Percentiles rank a stretch among this genome's conserved stretches.
These are phyloP conservation scores for Pistacia atlantica DNA, from an alignment of 345 rosid genomes.

Conservation along the genomic window DNA sequence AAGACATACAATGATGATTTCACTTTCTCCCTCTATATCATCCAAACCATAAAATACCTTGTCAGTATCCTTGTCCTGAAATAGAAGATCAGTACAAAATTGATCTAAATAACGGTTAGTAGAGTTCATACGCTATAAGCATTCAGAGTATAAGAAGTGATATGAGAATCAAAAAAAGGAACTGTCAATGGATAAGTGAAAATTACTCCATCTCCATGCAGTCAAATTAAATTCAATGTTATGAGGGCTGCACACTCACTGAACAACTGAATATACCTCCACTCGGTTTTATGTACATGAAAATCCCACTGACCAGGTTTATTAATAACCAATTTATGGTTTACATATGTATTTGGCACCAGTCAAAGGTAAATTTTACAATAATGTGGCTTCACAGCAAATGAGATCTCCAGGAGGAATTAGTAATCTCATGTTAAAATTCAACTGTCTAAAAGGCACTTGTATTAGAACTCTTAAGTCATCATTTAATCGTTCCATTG, in stretches of 20 bases:
- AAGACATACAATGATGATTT: conserved; percentile 77
- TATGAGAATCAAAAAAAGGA: not conserved
- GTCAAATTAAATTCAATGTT: not conserved
- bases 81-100: conserved; percentile 16
- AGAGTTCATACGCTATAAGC: not conserved
- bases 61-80: conserved; percentile 83
- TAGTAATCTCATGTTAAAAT: not conserved
- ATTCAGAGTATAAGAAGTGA: not conserved
- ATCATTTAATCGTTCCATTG: not conserved
- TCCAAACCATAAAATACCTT: conserved; percentile 83
- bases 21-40: conserved; percentile 66
- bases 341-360: conserved; percentile 7
- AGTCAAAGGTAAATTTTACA: not conserved
- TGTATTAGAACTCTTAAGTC: not conserved
- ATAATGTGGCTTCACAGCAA: not conserved
- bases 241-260: not conserved
- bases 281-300: not conserved
- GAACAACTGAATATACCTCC: not conserved
- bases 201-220: not conserved
- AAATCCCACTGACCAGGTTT: not conserved
- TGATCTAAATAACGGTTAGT: conserved; percentile 15
- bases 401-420: conserved; percentile 19
- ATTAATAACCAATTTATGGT: not conserved
- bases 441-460: not conserved
- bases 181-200: not conserved